Evolutionary conservation across 78 protist species (phyloP).

Genomic region (Polysphondylium violaceum): DNA sequence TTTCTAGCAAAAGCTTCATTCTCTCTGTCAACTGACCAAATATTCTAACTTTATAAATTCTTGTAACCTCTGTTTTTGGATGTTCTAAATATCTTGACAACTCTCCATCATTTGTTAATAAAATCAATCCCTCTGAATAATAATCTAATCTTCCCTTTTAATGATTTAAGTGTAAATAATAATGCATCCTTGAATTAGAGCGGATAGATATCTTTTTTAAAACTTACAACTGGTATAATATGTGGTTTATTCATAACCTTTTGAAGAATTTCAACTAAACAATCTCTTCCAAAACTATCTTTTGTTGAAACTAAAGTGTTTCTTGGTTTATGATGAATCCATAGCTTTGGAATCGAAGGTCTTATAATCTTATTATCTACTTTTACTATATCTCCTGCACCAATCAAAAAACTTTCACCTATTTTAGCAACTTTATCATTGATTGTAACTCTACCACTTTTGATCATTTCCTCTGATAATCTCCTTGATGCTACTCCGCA

Average conservation of each 20-base stretch:
- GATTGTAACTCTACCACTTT: conserved; percentile 54
- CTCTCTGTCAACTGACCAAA: conserved; percentile 53
- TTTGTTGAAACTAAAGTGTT: conserved; percentile 15
- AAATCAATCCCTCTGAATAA: conserved; percentile 53
- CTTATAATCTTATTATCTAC: conserved; percentile 22
- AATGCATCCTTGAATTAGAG: neutral
- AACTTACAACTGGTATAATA: conserved; percentile 21
- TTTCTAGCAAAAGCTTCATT: conserved; percentile 8
- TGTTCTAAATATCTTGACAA: conserved; percentile 17
- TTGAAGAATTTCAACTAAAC: conserved; percentile 34
- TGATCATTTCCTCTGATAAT: conserved; percentile 38
- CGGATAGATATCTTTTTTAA: neutral
- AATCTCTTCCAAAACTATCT: conserved; percentile 44
- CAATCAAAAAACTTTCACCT: neutral
- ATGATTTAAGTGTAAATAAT: neutral
- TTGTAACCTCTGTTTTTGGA: conserved; percentile 30
- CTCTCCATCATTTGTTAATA: conserved; percentile 67
- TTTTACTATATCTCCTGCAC: neutral
- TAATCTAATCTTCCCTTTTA: conserved; percentile 60
- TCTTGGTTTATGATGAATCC: conserved; percentile 35
- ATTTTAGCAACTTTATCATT: conserved; percentile 25
- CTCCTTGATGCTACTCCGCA: conserved; percentile 66
- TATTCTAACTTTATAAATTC: conserved; percentile 42
- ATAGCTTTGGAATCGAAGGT: conserved; percentile 30
- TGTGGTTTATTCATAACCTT: conserved; percentile 12